Base-by-base conservation (phyloP, 2,329 filamentous ascomycete species). In the Microdochium paspali region DNA sequence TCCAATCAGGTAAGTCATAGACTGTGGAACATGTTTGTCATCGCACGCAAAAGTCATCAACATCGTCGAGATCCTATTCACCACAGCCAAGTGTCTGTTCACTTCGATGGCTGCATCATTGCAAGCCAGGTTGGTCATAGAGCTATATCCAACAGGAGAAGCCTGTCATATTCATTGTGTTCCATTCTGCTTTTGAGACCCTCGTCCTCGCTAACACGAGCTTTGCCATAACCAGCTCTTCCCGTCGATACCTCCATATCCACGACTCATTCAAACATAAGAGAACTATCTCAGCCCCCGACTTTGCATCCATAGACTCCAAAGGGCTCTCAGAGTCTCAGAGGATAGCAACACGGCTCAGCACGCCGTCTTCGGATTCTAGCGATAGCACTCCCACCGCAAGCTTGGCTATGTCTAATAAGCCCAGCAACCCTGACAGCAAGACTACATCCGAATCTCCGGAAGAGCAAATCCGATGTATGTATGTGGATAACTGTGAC, bases 401-500 rank as follows among this genome's bases (percentile, higher is more conserved):
- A n/a, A 40, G 35, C 10, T 4, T 7, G 15, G 18, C 4, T 40
- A 5, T 7, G 6, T 7, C 18, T 3, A 5, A 20, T 18, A 40
- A 18, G 6, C 10, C 5, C 35, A 7, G 13, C 18, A 20, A 20
- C 12, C 3, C 18, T 7, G 35, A 21, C n/a, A 9, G 35, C 35
- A 15, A 40, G 12, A 5, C 18, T 21, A 20, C 53, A 20, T 42
- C 55, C 13, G 47, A 51, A 42, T 18, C 35, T 15, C 15, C 18
- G 10, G 52, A 53, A 42, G 51, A 56, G 42, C 57, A 61, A 5
- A 58, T 63, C 13, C 60, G 56, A 23, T 84, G 80, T 57, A 75
- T 79, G 67, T 80, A 76, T 52, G 72, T 76, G 15, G 61, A 69
- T 1, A 68, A 76, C 50, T 85, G 81, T 58, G 71, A 77, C 43